Evolutionary conservation across 192 early-diverging fungal species (phyloP).

Genomic region (Podila clonocystis): DNA sequence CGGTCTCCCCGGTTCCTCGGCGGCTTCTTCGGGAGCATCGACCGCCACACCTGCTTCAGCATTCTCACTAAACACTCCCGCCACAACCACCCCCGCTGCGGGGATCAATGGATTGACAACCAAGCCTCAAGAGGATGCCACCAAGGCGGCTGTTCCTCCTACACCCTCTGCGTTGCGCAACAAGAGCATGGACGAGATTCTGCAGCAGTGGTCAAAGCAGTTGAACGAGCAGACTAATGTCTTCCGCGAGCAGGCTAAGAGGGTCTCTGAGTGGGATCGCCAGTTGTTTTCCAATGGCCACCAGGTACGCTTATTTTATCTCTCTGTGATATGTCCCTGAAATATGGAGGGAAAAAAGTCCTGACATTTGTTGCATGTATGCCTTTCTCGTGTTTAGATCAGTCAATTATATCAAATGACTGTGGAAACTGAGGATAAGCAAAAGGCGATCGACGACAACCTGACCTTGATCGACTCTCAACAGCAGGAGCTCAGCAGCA

Average conservation of each 20-base stretch:
- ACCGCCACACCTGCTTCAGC: constrained; percentile 33
- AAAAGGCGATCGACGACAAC: constrained; percentile 85
- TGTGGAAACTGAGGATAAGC: constrained; percentile 75
- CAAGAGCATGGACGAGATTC: constrained; percentile 91
- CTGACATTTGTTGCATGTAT: not conserved
- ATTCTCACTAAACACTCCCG: constrained; percentile 40
- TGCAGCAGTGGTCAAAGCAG: constrained; percentile 90
- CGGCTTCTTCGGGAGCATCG: constrained; percentile 17
- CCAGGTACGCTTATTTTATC: constrained; percentile 58
- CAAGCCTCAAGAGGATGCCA: constrained; percentile 49
- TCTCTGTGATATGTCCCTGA: too few relatives aligned
- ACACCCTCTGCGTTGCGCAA: constrained; percentile 74
- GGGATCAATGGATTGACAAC: constrained; percentile 53
- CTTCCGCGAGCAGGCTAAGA: constrained; percentile 87
- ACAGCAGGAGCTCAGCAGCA: constrained; percentile 81
- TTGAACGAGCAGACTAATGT: constrained; percentile 80
- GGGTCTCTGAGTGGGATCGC: constrained; percentile 88
- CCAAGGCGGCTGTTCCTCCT: constrained; percentile 53
- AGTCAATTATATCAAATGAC: constrained; percentile 79
- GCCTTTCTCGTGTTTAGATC: constrained; percentile 57
- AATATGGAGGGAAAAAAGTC: not conserved
- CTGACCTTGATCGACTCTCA: constrained; percentile 90
- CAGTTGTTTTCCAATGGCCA: constrained; percentile 85
- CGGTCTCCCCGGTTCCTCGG: constrained; percentile 16
- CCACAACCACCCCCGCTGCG: constrained; percentile 43